Conservation (phyloP, 208 protist species). For the Acanthamoeba rhysodes region DNA sequence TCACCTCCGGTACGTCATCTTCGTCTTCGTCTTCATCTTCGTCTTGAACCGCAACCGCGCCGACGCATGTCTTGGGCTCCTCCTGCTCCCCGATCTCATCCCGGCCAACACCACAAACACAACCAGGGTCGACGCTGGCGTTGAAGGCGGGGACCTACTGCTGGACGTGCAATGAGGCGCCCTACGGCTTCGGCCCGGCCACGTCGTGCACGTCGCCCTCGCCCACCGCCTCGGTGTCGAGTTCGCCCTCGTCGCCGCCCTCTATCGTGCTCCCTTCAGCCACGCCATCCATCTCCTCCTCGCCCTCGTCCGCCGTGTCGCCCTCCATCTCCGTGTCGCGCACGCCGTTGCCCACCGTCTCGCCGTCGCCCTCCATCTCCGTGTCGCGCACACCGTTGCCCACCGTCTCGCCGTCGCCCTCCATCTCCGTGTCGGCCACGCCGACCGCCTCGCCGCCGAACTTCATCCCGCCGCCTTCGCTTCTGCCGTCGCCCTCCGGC, state of each 20-base stretch:
- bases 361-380: no score
- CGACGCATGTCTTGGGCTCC: no score
- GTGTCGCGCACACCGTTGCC: no score
- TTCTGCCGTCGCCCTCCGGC: not conserved
- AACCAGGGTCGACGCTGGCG: not conserved
- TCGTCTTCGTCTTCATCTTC: no score
- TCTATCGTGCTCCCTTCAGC: not conserved
- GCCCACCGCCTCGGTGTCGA: not conserved
- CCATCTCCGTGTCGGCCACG: not conserved
- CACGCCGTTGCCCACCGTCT: no score
- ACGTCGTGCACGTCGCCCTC: not conserved
- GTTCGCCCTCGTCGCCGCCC: not conserved
- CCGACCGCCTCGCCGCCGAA: not conserved
- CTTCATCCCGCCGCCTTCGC: not conserved
- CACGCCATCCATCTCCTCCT: not conserved
- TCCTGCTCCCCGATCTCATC: not conserved
- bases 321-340: not conserved
- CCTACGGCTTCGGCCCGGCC: not conserved
- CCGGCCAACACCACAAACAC: not conserved
- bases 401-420: not conserved
- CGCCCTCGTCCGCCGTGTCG: not conserved
- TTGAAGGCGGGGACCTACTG: not conserved
- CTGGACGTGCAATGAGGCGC: not conserved
- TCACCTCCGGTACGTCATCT: not conserved
- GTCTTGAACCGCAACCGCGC: no score